phyloP scores from a whole-genome alignment of 441 rosid genomes.

The Brassica hybrid region DNA sequence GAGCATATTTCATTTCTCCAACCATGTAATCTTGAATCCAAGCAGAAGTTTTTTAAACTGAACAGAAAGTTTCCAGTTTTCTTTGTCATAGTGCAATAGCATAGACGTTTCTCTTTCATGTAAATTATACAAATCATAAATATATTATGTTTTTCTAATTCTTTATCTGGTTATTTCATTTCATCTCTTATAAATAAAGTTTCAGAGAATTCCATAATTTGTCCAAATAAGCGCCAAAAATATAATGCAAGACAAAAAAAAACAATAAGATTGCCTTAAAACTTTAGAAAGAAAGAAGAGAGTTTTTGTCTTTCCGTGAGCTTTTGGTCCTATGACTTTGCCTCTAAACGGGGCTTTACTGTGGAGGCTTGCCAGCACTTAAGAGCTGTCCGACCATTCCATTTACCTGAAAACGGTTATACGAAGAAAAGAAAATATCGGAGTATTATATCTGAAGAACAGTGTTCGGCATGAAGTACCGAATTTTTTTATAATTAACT shows the following conservation, averaged over 20 bases:
- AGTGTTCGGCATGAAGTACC: no score
- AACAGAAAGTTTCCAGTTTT: not conserved
- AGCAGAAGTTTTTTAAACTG: not conserved
- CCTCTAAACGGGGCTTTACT: constrained; percentile 47
- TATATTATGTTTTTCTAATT: not conserved
- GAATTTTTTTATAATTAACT: no score
- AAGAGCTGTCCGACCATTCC: constrained; percentile 84
- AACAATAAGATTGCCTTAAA: constrained; percentile 28
- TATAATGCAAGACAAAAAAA: constrained; percentile 23
- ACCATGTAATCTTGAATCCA: not conserved
- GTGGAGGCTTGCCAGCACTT: constrained; percentile 76
- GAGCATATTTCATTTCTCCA: constrained; percentile 27
- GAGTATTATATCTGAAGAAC: no score
- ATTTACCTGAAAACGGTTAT: constrained; percentile 63
- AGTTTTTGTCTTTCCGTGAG: constrained; percentile 27
- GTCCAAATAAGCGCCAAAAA: constrained; percentile 28
- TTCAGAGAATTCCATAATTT: constrained; percentile 13
- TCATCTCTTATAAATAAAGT: constrained; percentile 11
- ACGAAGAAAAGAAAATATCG: constrained; percentile 7
- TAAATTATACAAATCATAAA: not conserved
- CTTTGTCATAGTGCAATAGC: not conserved
- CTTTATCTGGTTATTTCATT: constrained; percentile 31
- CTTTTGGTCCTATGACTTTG: no score
- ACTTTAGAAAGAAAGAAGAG: constrained; percentile 20
- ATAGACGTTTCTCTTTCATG: not conserved